These are phyloP conservation scores for Puccinia coronata DNA, from an alignment of 1,284 basidiomycete genomes.

Conservation along the genomic window DNA sequence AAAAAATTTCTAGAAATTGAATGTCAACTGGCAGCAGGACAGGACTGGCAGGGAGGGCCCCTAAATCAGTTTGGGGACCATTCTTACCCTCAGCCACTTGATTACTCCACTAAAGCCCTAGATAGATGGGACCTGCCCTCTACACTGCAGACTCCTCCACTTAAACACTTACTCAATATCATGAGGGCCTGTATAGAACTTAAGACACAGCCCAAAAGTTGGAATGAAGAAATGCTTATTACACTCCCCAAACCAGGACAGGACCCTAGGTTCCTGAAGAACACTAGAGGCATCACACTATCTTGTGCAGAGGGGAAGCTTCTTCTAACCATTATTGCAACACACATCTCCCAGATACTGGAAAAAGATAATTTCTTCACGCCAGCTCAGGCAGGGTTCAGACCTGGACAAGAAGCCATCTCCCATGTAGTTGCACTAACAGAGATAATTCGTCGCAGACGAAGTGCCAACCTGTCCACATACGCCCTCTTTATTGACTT, in stretches of 20 bases:
- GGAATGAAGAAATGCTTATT: constrained; percentile 23
- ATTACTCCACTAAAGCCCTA: not conserved
- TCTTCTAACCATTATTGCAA: not conserved
- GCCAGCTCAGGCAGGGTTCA: constrained; percentile 20
- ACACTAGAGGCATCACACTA: constrained; percentile 22
- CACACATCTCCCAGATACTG: not conserved
- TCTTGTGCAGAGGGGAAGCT: constrained; percentile 26
- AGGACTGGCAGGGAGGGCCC: not conserved
- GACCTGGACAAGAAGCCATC: not conserved
- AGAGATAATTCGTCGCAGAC: not conserved
- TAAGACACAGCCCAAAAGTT: not conserved
- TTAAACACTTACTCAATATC: not conserved
- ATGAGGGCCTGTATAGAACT: not conserved
- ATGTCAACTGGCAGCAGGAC: not conserved
- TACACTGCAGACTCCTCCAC: not conserved
- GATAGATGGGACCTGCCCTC: not conserved
- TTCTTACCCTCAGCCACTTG: not conserved
- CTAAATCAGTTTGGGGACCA: not conserved
- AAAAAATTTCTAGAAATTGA: constrained; percentile 30
- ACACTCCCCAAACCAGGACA: constrained; percentile 9
- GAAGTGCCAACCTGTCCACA: not conserved
- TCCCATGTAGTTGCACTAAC: not conserved
- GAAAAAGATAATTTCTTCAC: not conserved
- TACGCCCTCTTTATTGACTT: constrained; percentile 27
- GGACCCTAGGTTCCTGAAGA: not conserved